Percentiles rank a stretch among this genome's conserved stretches.
phyloP scores from a whole-genome alignment of 768 basidiomycete genomes.

The Boletus insuetus region DNA sequence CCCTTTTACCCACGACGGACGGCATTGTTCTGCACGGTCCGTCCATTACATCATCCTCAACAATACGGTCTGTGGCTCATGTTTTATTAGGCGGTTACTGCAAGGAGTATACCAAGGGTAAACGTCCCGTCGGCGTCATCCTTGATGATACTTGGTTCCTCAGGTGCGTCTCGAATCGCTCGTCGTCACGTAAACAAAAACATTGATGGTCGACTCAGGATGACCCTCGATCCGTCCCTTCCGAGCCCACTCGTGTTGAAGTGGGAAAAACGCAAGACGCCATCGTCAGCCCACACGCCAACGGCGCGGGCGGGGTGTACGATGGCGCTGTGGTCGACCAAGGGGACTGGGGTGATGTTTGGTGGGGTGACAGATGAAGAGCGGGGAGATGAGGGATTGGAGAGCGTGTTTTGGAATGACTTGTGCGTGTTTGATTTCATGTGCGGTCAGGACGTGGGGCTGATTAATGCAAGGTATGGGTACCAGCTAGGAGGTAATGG shows the following conservation, averaged over 20 bases:
- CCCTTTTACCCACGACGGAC: slow-evolving; percentile 73
- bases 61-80: neutral
- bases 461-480: slow-evolving; percentile 56
- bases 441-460: neutral
- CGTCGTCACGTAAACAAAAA: neutral
- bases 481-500: slow-evolving; percentile 76
- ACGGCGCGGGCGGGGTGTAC: slow-evolving; percentile 76
- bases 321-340: slow-evolving; percentile 76
- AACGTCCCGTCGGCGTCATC: slow-evolving; percentile 81
- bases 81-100: slow-evolving; percentile 73
- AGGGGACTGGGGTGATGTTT: slow-evolving; percentile 73
- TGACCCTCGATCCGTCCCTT: slow-evolving; percentile 29
- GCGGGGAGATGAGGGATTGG: slow-evolving; percentile 75
- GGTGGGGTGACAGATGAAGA: slow-evolving; percentile 91
- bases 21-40: slow-evolving; percentile 78
- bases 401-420: slow-evolving; percentile 87
- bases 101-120: slow-evolving; percentile 86
- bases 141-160: slow-evolving; percentile 91
- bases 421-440: slow-evolving; percentile 36
- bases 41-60: neutral
- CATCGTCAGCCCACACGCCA: slow-evolving; percentile 54
- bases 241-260: slow-evolving; percentile 49
- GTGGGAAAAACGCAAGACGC: slow-evolving; percentile 85
- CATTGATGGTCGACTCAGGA: slow-evolving; percentile 19
- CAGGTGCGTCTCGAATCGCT: slow-evolving; percentile 41